These are phyloP conservation scores for Penicillium dipodomyicola DNA, from an alignment of 495 filamentous ascomycete species.

Conservation along the genomic window DNA sequence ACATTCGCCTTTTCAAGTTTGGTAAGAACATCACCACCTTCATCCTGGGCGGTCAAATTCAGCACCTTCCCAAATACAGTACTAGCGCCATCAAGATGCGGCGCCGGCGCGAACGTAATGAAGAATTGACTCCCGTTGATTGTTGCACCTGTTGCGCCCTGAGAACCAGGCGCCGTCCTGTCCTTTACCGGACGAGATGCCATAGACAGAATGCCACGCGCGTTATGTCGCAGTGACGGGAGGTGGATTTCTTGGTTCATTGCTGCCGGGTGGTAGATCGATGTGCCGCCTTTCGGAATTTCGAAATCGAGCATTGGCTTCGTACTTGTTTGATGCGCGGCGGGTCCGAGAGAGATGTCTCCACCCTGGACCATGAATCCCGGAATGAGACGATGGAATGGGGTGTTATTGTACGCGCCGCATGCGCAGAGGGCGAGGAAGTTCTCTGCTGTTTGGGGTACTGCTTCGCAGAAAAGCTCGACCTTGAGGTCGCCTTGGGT, in stretches of 20 bases:
- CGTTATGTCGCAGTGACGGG: slow-evolving; percentile 78
- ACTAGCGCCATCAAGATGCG: slow-evolving; percentile 92
- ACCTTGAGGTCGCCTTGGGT: slow-evolving; percentile 88
- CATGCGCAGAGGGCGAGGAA: slow-evolving; percentile 95
- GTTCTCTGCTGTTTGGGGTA: slow-evolving; percentile 92
- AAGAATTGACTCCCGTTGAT: slow-evolving; percentile 98
- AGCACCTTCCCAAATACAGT: slow-evolving; percentile 88
- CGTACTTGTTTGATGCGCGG: slow-evolving; percentile 41
- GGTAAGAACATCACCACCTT: slow-evolving; percentile 47
- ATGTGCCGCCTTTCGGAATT: slow-evolving; percentile 73
- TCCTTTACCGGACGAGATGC: slow-evolving; percentile 77
- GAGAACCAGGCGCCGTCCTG: slow-evolving; percentile 41
- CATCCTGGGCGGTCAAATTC: slow-evolving; percentile 45
- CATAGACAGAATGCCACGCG: slow-evolving; percentile 85
- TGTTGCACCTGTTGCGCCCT: slow-evolving; percentile 52
- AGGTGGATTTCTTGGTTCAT: slow-evolving; percentile 90
- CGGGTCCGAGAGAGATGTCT: slow-evolving; percentile 62
- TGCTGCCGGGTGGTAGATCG: slow-evolving; percentile 71
- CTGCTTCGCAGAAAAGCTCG: slow-evolving; percentile 92
- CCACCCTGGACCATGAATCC: slow-evolving; percentile 92
- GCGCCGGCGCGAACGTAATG: slow-evolving; percentile 76
- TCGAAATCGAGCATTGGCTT: slow-evolving; percentile 45
- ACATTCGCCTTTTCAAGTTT: slow-evolving; percentile 73
- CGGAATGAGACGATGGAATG: slow-evolving; percentile 89
- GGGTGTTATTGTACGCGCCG: slow-evolving; percentile 78